Percentiles rank a stretch among this genome's conserved stretches.
Conservation (phyloP, 1,284 basidiomycete genomes). For the Cryptococcus floricola region DNA sequence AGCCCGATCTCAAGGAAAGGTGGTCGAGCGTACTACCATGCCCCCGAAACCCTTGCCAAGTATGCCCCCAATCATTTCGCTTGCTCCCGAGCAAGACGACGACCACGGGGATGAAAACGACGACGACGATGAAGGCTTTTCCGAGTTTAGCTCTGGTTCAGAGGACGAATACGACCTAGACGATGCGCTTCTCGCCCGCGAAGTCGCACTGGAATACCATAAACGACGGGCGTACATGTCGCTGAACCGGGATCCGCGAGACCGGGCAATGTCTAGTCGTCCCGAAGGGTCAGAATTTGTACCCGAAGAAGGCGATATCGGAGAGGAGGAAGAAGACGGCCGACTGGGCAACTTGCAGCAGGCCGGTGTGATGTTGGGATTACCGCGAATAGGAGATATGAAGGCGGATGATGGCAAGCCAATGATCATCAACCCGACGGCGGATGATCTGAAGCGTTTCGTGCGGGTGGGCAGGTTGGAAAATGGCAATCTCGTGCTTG, state of each 20-base stretch:
- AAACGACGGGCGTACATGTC: constrained; percentile 27
- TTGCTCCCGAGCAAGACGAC: neutral
- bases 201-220: constrained; percentile 44
- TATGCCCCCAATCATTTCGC: neutral
- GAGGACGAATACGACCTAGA: constrained; percentile 47
- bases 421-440: constrained; percentile 42
- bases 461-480: constrained; percentile 45
- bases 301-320: constrained; percentile 3
- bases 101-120: constrained; percentile 20
- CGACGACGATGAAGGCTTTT: constrained; percentile 32
- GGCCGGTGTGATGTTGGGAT: constrained; percentile 34
- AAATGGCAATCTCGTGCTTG: constrained; percentile 48
- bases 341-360: neutral
- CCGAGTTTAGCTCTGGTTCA: constrained; percentile 31
- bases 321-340: constrained; percentile 1
- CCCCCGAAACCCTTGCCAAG: no score
- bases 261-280: neutral
- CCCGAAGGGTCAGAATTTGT: no score
- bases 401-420: constrained; percentile 15
- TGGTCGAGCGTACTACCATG: neutral
- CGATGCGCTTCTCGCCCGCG: constrained; percentile 40
- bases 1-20: neutral
- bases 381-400: constrained; percentile 28
- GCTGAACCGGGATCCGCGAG: constrained; percentile 22
- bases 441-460: constrained; percentile 38